Conservation (phyloP, 164 flowering plant species). For the Tetracentron sinense region DNA sequence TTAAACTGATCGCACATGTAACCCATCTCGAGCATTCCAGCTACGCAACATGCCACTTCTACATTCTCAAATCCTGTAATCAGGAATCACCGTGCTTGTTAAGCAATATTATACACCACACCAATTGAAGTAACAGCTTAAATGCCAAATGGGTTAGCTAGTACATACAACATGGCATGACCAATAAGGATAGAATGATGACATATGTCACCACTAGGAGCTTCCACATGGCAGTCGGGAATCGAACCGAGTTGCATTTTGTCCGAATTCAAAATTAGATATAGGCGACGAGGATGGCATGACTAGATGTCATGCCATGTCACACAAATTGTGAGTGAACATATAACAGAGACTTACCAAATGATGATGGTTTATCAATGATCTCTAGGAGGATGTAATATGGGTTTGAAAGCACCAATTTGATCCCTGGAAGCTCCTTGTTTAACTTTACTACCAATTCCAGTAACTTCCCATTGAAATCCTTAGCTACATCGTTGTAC, state of each 20-base stretch:
- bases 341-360: slow-evolving; percentile 31
- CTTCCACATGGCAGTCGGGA: too few species aligned
- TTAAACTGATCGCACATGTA: slow-evolving; percentile 16
- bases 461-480: slow-evolving; percentile 37
- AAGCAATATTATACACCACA: too few species aligned
- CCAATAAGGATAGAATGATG: too few species aligned
- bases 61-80: slow-evolving; percentile 24
- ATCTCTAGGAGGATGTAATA: slow-evolving; percentile 33
- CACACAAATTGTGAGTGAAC: background rate
- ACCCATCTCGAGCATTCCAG: slow-evolving; percentile 26
- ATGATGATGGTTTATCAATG: slow-evolving; percentile 32
- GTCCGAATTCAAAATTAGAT: too few species aligned
- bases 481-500: slow-evolving; percentile 40
- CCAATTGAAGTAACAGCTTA: too few species aligned
- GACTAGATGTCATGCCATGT: slow-evolving; percentile 3
- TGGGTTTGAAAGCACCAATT: slow-evolving; percentile 30
- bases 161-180: too few species aligned
- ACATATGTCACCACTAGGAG: too few species aligned
- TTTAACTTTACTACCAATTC: slow-evolving; percentile 22
- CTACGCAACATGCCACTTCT: slow-evolving; percentile 31
- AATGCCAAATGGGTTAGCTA: too few species aligned
- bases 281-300: too few species aligned
- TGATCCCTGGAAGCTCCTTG: slow-evolving; percentile 30
- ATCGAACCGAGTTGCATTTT: too few species aligned
- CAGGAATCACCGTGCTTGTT: too few species aligned